Evolutionary conservation across 2,329 filamentous ascomycete genomes (phyloP), one percentile per base, ranked within the genome.

Genomic region (Exophiala spinifera): DNA sequence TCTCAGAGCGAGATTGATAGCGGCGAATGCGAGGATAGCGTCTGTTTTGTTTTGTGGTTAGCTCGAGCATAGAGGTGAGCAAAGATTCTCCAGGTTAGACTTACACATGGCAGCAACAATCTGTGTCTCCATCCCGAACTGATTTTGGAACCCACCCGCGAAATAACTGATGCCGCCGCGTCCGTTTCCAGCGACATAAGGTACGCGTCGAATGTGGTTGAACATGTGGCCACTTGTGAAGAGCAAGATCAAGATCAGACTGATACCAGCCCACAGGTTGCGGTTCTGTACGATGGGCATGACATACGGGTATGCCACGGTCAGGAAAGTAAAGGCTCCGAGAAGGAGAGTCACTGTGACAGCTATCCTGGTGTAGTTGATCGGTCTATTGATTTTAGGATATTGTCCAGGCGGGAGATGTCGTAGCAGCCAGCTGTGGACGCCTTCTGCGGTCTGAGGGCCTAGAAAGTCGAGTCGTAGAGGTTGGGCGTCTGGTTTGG

Each of bases 201-300:
- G 94, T 2, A 95, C 89, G 71, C 94, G 92, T 64, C 95, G 84
- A 68, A 99, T 99, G 69, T 96, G 91, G 73, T 97, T 99, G 81
- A 95, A 99, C 95, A 99, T 99, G 74, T 97, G 91, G 36, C 94
- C 95, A 65, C 88, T 94, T 44, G 88, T 96, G 75, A 97, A 99
- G 54, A 96, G 79, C 39, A 99, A 81, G 60, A 99, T 91, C 13
- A 85, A 79, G 66, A 97, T 91, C 63, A 99, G 77, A 72, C 88
- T 95, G 66, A 95, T 73, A 19, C 88, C 89, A 20, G 92, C 91
- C 94, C 94, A 99, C 15, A 97, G 75, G 66, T 95, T 97, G 64
- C 92, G 87, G 77, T 87, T 96, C 71, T 91, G 89, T 33, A 96
- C 71, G 56, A 96, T 67, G 2, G 92, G 92, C 10, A 92, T 69